Percentiles rank a stretch among this genome's conserved stretches.
phyloP scores from a whole-genome alignment of 257 asterid genomes.

The Henckelia pumila region DNA sequence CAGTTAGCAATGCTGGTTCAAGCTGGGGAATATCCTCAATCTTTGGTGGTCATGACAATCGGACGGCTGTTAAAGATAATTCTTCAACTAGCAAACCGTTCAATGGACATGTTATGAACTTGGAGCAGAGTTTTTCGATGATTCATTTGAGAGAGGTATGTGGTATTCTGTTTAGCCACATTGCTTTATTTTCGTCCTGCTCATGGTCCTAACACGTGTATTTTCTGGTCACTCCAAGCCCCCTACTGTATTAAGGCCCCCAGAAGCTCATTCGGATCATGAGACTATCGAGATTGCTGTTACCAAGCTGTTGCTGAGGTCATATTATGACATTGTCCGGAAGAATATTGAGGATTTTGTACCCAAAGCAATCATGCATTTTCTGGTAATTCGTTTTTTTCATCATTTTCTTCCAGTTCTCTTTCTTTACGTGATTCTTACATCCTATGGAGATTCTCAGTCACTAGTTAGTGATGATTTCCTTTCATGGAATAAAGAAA shows the following conservation, averaged over 20 bases:
- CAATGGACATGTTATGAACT: constrained; percentile 51
- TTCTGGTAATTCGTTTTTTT: constrained; percentile 54
- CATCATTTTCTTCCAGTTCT: constrained; percentile 12
- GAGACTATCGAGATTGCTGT: constrained; percentile 63
- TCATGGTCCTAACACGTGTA: constrained; percentile 20
- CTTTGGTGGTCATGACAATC: constrained; percentile 67
- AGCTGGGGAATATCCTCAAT: constrained; percentile 94
- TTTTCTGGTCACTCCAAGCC: constrained; percentile 48
- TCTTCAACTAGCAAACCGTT: constrained; percentile 46
- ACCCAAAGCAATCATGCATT: constrained; percentile 95
- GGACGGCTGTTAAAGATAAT: constrained; percentile 57
- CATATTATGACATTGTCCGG: constrained; percentile 85
- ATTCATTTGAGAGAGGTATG: constrained; percentile 79
- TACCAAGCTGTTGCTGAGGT: constrained; percentile 63
- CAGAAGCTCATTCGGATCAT: constrained; percentile 71
- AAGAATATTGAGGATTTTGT: constrained; percentile 72
- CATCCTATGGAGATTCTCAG: neutral
- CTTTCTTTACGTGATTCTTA: neutral
- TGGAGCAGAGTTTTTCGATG: constrained; percentile 59
- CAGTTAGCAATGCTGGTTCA: constrained; percentile 62
- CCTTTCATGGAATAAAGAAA: neutral
- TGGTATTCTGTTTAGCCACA: constrained; percentile 7
- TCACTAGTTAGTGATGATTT: neutral
- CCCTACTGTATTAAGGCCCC: constrained; percentile 73
- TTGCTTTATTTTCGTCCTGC: constrained; percentile 5